Conservation (phyloP, 495 filamentous ascomycete genomes). For the Clavariopsis aquatica region DNA sequence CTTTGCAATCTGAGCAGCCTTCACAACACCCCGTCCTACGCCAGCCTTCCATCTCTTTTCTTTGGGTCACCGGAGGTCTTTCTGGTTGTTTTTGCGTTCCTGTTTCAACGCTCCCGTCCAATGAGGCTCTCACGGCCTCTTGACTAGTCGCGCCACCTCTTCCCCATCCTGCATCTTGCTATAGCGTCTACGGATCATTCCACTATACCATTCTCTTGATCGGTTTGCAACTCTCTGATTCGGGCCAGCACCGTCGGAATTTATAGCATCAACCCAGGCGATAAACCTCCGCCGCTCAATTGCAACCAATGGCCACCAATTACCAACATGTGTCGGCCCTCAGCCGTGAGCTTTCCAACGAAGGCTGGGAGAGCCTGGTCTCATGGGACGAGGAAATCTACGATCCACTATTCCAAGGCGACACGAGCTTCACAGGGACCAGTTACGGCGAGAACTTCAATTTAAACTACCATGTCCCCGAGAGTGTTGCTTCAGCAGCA, state of each 20-base stretch:
- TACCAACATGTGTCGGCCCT: slow-evolving; percentile 1
- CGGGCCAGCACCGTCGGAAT: no score
- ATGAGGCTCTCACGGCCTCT: slow-evolving; percentile 1
- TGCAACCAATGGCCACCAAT: slow-evolving; percentile 18
- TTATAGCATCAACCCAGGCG: no score
- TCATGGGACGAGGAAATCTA: slow-evolving; percentile 30
- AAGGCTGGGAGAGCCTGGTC: slow-evolving; percentile 28
- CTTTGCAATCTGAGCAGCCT: slow-evolving; percentile 4
- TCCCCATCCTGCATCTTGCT: neutral
- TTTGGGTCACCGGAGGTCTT: slow-evolving; percentile 22
- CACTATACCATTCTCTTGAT: neutral
- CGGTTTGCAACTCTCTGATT: no score
- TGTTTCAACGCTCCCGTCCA: neutral
- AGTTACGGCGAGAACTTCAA: neutral
- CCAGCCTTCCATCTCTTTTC: slow-evolving; percentile 18
- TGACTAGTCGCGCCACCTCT: slow-evolving; percentile 10
- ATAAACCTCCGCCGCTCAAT: neutral
- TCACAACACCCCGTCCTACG: neutral
- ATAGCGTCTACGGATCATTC: neutral
- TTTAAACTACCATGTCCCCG: slow-evolving; percentile 12
- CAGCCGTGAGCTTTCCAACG: slow-evolving; percentile 5
- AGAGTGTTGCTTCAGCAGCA: slow-evolving; percentile 25
- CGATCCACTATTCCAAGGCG: slow-evolving; percentile 33
- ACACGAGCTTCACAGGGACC: slow-evolving; percentile 17
- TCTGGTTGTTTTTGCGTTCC: neutral